phyloP scores from a whole-genome alignment of 2,329 filamentous ascomycete species.

The Fusarium zealandicum region DNA sequence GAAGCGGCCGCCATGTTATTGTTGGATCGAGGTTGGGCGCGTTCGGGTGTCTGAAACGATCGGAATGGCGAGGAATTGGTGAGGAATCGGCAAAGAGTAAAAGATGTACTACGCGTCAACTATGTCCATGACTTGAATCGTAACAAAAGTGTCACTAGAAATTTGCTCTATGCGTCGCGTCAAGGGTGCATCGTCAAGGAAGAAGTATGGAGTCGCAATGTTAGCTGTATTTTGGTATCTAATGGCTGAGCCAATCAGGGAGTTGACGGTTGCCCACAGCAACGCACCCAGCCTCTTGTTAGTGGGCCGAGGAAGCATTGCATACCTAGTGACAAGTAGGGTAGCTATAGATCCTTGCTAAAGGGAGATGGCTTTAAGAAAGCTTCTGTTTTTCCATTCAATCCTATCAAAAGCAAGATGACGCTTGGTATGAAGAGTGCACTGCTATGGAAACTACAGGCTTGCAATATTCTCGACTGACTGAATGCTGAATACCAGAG shows the following conservation, averaged over 20 bases:
- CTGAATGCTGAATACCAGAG: neutral
- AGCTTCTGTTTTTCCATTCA: neutral
- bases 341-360: neutral
- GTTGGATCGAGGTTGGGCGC: slow-evolving; percentile 32
- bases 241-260: slow-evolving; percentile 42
- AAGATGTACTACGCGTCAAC: slow-evolving; percentile 52
- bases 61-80: slow-evolving; percentile 29
- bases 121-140: slow-evolving; percentile 48
- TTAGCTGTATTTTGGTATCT: slow-evolving; percentile 41
- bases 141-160: slow-evolving; percentile 42
- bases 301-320: slow-evolving; percentile 5
- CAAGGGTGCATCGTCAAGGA: slow-evolving; percentile 31
- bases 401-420: neutral
- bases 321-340: neutral
- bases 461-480: neutral
- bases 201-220: slow-evolving; percentile 30
- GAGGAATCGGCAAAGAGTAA: slow-evolving; percentile 36
- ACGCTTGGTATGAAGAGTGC: neutral
- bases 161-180: slow-evolving; percentile 49
- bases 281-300: slow-evolving; percentile 35
- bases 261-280: slow-evolving; percentile 42
- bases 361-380: neutral
- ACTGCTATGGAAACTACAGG: neutral
- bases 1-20: slow-evolving; percentile 60
- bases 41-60: slow-evolving; percentile 22